Evolutionary conservation across 305 asterid species (phyloP).

Genomic region (Fraxinus platypoda): DNA sequence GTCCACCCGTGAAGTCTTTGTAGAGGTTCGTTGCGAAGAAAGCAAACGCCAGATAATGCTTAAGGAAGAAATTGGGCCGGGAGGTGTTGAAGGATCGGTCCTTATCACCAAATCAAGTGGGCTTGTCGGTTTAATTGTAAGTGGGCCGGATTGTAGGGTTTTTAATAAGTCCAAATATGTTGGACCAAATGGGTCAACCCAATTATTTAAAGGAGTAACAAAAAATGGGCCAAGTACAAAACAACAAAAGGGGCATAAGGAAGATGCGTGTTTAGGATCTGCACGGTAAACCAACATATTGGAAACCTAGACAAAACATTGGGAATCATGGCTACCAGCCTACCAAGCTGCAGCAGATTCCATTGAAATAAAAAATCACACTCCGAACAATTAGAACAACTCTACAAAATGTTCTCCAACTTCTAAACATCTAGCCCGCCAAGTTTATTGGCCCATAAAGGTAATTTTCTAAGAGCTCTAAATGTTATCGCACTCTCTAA

Average conservation of each 20-base stretch:
- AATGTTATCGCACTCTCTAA: background rate
- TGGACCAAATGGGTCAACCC: background rate
- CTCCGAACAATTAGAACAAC: background rate
- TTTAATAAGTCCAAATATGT: background rate
- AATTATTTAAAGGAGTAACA: background rate
- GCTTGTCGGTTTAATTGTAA: background rate
- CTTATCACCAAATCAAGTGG: background rate
- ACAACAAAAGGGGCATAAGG: background rate
- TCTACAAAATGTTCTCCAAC: background rate
- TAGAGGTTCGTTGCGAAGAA: background rate
- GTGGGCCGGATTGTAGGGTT: background rate
- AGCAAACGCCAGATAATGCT: background rate
- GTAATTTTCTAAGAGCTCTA: background rate
- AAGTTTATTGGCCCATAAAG: background rate
- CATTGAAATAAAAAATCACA: background rate
- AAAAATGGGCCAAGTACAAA: background rate
- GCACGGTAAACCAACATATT: background rate
- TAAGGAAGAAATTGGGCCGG: background rate
- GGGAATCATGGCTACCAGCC: background rate
- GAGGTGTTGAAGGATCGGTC: background rate
- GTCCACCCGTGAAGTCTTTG: background rate
- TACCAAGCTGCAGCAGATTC: background rate
- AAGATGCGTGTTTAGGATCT: background rate
- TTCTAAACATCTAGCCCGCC: background rate
- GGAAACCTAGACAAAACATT: background rate